Evolutionary conservation across 176 grass and related monocot species (phyloP).

Genomic region (Urochloa ruziziensis): DNA sequence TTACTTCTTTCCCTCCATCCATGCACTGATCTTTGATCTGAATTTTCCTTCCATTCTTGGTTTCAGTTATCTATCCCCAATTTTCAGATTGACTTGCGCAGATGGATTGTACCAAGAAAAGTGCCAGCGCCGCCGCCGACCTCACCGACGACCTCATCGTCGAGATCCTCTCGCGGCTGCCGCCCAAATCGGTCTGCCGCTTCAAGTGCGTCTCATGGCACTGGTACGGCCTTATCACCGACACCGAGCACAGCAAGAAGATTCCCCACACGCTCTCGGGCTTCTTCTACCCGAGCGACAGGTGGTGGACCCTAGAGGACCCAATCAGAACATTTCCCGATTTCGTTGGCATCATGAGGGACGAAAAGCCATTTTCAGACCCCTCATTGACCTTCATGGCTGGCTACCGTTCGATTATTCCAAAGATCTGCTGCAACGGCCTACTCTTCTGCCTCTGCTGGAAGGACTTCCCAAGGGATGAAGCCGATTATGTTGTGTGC

Average conservation of each 20-base stretch:
- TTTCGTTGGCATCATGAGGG: neutral
- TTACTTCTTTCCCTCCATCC: neutral
- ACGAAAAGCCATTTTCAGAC: neutral
- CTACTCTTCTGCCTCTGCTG: constrained; percentile 1
- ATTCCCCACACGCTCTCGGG: neutral
- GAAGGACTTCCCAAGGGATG: neutral
- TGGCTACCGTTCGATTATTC: neutral
- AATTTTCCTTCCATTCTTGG: neutral
- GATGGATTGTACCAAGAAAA: neutral
- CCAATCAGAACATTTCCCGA: neutral
- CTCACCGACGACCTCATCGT: neutral
- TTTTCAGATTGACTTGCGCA: neutral
- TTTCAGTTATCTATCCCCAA: neutral
- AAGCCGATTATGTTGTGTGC: neutral
- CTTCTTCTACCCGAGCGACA: neutral
- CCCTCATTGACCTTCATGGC: neutral
- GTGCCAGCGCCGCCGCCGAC: neutral
- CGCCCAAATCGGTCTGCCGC: neutral
- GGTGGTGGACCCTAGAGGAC: neutral
- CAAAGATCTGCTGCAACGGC: constrained; percentile 16
- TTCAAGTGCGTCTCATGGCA: constrained; percentile 21
- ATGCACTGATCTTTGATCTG: neutral
- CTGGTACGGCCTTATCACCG: neutral
- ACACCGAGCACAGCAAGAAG: neutral
- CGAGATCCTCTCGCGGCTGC: constrained; percentile 2